phyloP scores from a whole-genome alignment of 2,329 filamentous ascomycete species.

The Pseudogymnoascus sp. region DNA sequence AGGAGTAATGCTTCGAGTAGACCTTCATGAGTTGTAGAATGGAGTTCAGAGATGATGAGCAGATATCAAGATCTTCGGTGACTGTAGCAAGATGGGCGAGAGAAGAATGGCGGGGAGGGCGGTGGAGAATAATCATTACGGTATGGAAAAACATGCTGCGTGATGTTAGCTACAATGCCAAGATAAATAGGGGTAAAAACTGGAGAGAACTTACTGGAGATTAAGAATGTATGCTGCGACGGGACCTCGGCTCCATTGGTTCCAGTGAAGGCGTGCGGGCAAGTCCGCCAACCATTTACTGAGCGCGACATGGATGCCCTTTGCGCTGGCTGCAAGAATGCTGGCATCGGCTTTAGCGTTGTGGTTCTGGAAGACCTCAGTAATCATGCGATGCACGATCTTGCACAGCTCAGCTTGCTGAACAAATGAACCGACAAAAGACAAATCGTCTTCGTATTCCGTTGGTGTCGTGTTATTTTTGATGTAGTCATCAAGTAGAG shows the following conservation, averaged over 20 bases:
- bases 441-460: conserved; percentile 38
- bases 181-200: neutral
- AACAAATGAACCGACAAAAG: conserved; percentile 37
- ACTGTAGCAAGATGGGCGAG: conserved; percentile 31
- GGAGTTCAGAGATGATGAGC: conserved; percentile 39
- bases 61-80: conserved; percentile 40
- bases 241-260: conserved; percentile 40
- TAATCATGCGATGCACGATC: conserved; percentile 41
- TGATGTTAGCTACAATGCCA: neutral
- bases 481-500: conserved; percentile 40
- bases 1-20: conserved; percentile 37
- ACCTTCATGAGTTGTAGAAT: conserved; percentile 37
- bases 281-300: conserved; percentile 39
- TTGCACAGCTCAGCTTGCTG: conserved; percentile 41
- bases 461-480: conserved; percentile 35
- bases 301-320: conserved; percentile 38
- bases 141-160: conserved; percentile 39
- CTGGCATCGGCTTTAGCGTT: conserved; percentile 33
- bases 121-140: conserved; percentile 42
- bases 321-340: conserved; percentile 34
- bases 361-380: conserved; percentile 42
- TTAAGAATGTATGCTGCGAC: conserved; percentile 39
- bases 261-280: conserved; percentile 41
- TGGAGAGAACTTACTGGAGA: conserved; percentile 30
- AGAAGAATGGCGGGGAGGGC: conserved; percentile 37